Evolutionary conservation across 2,329 filamentous ascomycete genomes (phyloP), one percentile per base, ranked within the genome.

Genomic region (Colletotrichum sidae): DNA sequence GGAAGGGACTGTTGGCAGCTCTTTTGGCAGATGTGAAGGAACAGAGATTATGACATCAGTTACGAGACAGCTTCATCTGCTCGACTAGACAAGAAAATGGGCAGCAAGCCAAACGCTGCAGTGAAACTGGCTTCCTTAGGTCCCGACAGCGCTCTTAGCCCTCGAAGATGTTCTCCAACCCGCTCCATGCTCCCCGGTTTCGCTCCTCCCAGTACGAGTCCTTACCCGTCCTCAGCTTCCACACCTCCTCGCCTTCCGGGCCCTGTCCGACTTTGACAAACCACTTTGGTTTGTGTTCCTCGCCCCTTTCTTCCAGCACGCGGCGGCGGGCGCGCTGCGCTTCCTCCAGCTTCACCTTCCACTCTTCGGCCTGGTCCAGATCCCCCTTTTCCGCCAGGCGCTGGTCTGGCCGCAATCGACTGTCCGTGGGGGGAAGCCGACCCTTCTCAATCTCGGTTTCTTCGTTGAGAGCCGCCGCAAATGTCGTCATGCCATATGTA

Each of bases 151-250:
- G 4, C 25, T 55, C 52, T 6, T 39, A 17, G 5, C 6, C 33
- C 25, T 45, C 38, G 70, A 86, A 89, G 56, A 89, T 80, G 51
- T 86, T 78, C 68, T 83, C 79, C 39, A 87, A 76, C 6, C 84
- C 84, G 4, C 73, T 76, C 93, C 92, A 97, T 60, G 82, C 82
- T 1, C 90, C 90, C 69, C 81, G 86, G 3, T 83, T 85, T 67
- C 95, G 86, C 78, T 93, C 90, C 74, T 97, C 94, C 96, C 96
- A 99, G 79, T 99, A 99, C 8, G 93, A 90, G 15, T 96, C 93
- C 78, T 91, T 94, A 17, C 94, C 93, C 3, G 83, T 83, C 80
- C 90, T 96, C 68, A 97, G 77, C 72, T 88, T 86, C 92, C 92
- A 92, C 10, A 91, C 83, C 73, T 92, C 89, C 73, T 92, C 90